Conservation (phyloP, 495 filamentous ascomycete species). For the Podospora pseudocomata region DNA sequence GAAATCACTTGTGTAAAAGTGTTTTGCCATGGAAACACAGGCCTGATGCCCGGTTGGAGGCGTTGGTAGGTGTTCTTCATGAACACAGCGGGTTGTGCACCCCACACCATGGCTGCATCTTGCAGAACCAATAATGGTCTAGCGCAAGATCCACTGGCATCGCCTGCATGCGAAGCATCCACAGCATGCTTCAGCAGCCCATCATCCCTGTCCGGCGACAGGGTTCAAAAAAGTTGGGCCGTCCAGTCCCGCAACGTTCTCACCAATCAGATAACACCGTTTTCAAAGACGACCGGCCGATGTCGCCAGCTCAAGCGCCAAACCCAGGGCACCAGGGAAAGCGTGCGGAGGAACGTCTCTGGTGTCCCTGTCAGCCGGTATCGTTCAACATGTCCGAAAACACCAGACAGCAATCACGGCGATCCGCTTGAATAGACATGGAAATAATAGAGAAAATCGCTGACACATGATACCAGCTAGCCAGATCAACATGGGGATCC, state of each 20-base stretch:
- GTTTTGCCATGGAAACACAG: slow-evolving; percentile 19
- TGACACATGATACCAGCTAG: not conserved
- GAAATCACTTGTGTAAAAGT: slow-evolving; percentile 28
- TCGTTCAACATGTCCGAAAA: slow-evolving; percentile 15
- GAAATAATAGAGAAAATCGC: not conserved
- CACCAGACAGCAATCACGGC: not conserved
- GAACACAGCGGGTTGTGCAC: slow-evolving; percentile 23
- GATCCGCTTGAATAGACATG: not conserved
- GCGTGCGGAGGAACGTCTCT: slow-evolving; percentile 13
- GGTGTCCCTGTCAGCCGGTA: slow-evolving; percentile 16
- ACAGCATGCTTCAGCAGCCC: slow-evolving; percentile 25
- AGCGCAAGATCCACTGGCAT: slow-evolving; percentile 35
- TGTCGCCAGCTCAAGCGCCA: slow-evolving; percentile 28
- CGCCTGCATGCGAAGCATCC: slow-evolving; percentile 33
- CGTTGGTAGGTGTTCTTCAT: slow-evolving; percentile 14
- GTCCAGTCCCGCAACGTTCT: slow-evolving; percentile 17
- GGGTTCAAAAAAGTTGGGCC: slow-evolving; percentile 20
- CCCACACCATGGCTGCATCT: slow-evolving; percentile 35
- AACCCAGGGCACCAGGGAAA: not conserved
- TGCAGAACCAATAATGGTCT: slow-evolving; percentile 22
- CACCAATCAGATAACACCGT: slow-evolving; percentile 30
- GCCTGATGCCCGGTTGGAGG: not conserved
- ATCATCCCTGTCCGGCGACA: slow-evolving; percentile 21
- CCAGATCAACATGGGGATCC: not conserved
- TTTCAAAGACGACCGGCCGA: slow-evolving; percentile 36